phyloP scores from a whole-genome alignment of 2,329 filamentous ascomycete species.

The Zasmidium citrigriseum region DNA sequence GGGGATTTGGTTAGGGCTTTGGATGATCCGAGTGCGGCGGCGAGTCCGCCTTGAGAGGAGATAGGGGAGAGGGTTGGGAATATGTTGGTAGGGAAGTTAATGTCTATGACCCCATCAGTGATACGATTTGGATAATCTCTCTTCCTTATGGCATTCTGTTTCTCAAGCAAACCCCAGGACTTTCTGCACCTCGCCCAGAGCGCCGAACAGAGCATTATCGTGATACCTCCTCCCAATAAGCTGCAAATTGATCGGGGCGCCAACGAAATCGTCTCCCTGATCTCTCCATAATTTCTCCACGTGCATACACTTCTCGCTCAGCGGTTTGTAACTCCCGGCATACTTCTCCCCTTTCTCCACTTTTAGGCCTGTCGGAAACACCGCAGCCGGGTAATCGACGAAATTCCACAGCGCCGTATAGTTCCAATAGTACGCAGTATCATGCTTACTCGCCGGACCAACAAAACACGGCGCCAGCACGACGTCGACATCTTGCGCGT shows the following conservation, averaged over 20 bases:
- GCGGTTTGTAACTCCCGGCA: conserved; percentile 6
- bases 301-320: conserved; percentile 17
- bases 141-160: no score
- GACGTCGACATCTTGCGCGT: conserved; percentile 19
- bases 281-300: conserved; percentile 19
- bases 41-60: conserved; percentile 3
- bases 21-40: conserved; percentile 6
- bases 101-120: no score
- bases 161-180: conserved; percentile 18
- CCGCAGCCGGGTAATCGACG: conserved; percentile 20
- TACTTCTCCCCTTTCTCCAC: conserved; percentile 7
- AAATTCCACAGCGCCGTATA: conserved; percentile 23
- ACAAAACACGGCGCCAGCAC: conserved; percentile 23
- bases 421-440: conserved; percentile 21
- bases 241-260: conserved; percentile 21
- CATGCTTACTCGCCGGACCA: conserved; percentile 18
- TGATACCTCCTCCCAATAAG: conserved; percentile 15
- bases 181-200: conserved; percentile 15
- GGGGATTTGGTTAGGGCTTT: conserved; percentile 13
- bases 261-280: conserved; percentile 10
- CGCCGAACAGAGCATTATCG: conserved; percentile 21
- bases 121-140: no score
- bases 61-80: neutral
- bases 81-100: no score
- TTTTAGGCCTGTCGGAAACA: conserved; percentile 17